Evolutionary conservation across 495 filamentous ascomycete genomes (phyloP).

Genomic region (Neurospora sp.): DNA sequence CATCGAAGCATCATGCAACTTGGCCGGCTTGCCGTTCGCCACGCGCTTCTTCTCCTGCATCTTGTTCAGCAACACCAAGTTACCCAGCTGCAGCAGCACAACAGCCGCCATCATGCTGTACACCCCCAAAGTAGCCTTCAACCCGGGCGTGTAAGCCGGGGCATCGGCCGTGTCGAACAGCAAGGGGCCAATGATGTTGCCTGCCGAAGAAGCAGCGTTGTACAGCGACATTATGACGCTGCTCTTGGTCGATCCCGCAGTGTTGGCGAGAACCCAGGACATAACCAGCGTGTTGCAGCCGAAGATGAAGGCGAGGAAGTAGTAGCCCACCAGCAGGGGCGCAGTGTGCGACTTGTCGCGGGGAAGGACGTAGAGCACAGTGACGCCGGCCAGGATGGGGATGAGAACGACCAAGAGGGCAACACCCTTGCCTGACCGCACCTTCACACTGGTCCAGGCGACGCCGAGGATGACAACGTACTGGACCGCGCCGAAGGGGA

Average conservation of each 20-base stretch:
- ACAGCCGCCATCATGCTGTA: slow-evolving; percentile 42
- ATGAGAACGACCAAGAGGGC: slow-evolving; percentile 41
- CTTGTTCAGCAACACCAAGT: slow-evolving; percentile 44
- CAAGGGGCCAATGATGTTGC: slow-evolving; percentile 60
- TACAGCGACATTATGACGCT: slow-evolving; percentile 49
- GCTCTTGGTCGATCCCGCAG: slow-evolving; percentile 65
- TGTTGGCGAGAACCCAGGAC: slow-evolving; percentile 45
- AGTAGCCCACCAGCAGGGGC: slow-evolving; percentile 46
- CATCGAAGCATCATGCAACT: slow-evolving; percentile 49
- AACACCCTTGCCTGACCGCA: slow-evolving; percentile 34
- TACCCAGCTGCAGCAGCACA: slow-evolving; percentile 39
- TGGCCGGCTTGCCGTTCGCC: slow-evolving; percentile 44
- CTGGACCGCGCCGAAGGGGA: slow-evolving; percentile 49
- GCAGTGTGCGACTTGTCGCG: slow-evolving; percentile 29
- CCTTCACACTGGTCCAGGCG: slow-evolving; percentile 41
- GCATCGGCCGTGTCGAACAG: slow-evolving; percentile 52
- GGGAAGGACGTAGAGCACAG: slow-evolving; percentile 43
- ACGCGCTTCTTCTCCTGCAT: slow-evolving; percentile 42
- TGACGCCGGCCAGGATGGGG: slow-evolving; percentile 47
- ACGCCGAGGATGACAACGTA: slow-evolving; percentile 45
- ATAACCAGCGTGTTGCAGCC: slow-evolving; percentile 39
- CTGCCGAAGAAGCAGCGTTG: slow-evolving; percentile 48
- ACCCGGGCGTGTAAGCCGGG: slow-evolving; percentile 47
- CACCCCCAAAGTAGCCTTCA: slow-evolving; percentile 45
- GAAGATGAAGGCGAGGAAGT: slow-evolving; percentile 52